Conservation (phyloP, 768 basidiomycete genomes). For the Tylopilus sp. region DNA sequence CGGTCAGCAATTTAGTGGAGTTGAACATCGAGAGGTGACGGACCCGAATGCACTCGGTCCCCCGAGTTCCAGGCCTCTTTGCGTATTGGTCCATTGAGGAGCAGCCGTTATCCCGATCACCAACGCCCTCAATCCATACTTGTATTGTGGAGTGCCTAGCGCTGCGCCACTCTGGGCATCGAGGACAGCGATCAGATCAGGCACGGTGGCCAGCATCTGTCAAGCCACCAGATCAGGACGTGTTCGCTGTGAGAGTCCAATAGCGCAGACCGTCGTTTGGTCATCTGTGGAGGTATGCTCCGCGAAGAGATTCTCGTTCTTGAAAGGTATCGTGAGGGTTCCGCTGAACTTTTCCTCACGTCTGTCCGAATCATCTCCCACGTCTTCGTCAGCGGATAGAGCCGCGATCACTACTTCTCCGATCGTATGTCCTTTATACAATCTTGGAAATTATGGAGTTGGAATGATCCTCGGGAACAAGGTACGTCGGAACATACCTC, state of each 20-base stretch:
- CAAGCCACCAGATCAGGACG: constrained; percentile 4
- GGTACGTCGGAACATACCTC: constrained; percentile 16
- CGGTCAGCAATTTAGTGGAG: constrained; percentile 5
- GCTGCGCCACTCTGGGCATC: constrained; percentile 61
- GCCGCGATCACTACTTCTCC: constrained; percentile 36
- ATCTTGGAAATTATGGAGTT: constrained; percentile 6
- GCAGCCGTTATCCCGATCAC: constrained; percentile 47
- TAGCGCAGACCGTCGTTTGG: constrained; percentile 13
- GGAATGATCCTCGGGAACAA: background rate
- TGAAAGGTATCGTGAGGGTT: constrained; percentile 52
- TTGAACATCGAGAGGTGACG: constrained; percentile 6
- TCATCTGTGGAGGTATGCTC: constrained; percentile 35
- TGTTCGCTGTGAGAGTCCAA: background rate
- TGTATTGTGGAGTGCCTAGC: constrained; percentile 61
- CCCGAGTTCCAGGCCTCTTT: constrained; percentile 47
- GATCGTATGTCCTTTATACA: constrained; percentile 39
- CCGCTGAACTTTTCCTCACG: constrained; percentile 23
- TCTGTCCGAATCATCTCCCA: constrained; percentile 21
- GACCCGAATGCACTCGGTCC: constrained; percentile 56
- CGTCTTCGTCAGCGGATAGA: constrained; percentile 24
- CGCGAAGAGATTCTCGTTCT: constrained; percentile 59
- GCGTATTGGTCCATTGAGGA: constrained; percentile 52
- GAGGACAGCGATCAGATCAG: constrained; percentile 62
- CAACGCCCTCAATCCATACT: constrained; percentile 55
- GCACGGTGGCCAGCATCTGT: constrained; percentile 53